A percentile compares a stretch with the other conserved stretches of the same genome.
Conservation (phyloP, 768 basidiomycete genomes). For the Leccinum ochraceum region DNA sequence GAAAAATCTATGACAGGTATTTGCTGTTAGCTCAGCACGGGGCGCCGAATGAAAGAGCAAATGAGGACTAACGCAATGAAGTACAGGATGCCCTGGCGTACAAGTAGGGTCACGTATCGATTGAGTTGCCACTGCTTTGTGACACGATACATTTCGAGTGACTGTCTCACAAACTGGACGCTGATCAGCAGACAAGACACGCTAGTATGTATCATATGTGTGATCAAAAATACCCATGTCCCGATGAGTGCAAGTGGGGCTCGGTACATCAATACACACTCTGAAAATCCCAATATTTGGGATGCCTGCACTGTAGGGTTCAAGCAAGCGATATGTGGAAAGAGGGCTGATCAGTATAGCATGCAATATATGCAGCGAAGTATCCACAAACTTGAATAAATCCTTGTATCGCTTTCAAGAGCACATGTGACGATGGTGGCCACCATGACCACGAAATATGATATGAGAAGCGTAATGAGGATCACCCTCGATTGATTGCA, state of each 20-base stretch:
- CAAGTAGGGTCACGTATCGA: not conserved
- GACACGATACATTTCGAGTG: not conserved
- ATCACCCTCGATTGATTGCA: not conserved
- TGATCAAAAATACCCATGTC: not conserved
- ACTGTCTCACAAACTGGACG: not conserved
- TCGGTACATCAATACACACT: not conserved
- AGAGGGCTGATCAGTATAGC: no score
- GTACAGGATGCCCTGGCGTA: not conserved
- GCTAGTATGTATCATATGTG: not conserved
- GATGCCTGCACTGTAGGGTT: no score
- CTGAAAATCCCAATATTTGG: no score
- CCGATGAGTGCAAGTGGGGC: not conserved
- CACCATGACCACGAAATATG: not conserved
- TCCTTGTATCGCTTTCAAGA: no score
- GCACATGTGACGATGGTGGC: not conserved
- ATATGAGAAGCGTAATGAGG: not conserved
- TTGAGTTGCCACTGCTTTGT: not conserved
- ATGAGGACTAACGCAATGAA: no score
- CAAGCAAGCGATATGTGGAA: no score
- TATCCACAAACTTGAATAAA: not conserved
- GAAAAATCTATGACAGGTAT: no score
- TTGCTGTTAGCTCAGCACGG: not conserved
- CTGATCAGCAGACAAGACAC: not conserved
- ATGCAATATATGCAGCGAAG: not conserved
- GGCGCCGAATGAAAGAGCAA: no score